Base-by-base conservation (phyloP, 1,284 basidiomycete species). In the Schizophyllum amplum region DNA sequence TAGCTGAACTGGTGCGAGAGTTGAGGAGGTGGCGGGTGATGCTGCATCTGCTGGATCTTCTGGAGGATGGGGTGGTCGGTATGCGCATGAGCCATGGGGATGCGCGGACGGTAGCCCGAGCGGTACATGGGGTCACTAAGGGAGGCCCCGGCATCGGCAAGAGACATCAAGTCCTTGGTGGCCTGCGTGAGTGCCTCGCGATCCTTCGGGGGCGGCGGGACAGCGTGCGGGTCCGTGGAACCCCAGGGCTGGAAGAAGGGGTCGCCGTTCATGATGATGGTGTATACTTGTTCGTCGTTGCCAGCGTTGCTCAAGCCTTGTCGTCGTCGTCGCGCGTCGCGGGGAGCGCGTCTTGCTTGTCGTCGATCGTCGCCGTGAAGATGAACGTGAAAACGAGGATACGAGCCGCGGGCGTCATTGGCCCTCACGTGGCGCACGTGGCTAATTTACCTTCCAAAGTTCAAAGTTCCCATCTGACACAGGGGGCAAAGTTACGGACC, bases 101-200 rank as follows among this genome's bases (percentile, higher is more conserved):
- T 52, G 23, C 52, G 54, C 54, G 4, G 57, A 54, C 5, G 54
- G 57, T 7, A 52, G 55, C 7, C 58, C 54, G 9, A 13, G 51
- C 26, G 17, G 20, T 24, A 24, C 20, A 9, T 13, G 51, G 13
- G 9, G 9, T 51, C 55, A 59, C 57, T 55, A 55, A 46, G 11
- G 13, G 33, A 9, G 13, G 33, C 33, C 13, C 33, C 33, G 11
- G 33, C 59, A 47, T 56, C 57, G 55, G 59, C 60, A 25, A 63
- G 60, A 20, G 62, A 60, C 60, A 61, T 61, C 24, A 63, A 55
- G 48, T 61, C 70, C 54, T 61, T 63, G 21, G 62, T 63, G 11
- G 62, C 60, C 57, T 61, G 58, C 22, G 59, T 55, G 51, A 62
- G 61, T 1, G 55, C 48, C 15, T 24, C 57, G 42, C 52, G 55